These are phyloP conservation scores for Begonia fuchsioides DNA, from an alignment of 306 rosid genomes.

Conservation along the genomic window DNA sequence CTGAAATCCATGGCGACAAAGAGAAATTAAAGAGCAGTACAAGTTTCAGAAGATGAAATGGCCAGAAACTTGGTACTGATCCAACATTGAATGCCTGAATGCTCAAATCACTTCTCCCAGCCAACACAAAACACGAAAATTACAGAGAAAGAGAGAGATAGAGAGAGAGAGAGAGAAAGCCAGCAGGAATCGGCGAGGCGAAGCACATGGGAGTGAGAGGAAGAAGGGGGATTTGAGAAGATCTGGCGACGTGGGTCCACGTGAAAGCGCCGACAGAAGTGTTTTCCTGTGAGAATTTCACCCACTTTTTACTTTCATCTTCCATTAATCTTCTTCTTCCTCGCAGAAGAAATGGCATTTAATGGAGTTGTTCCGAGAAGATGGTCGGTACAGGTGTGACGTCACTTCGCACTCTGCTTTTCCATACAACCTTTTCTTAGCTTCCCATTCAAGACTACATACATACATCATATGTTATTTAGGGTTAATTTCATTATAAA, in stretches of 20 bases:
- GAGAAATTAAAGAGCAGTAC: slow-evolving; percentile 4
- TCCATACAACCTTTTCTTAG: no score
- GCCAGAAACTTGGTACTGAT: slow-evolving; percentile 2
- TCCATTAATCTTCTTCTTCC: not conserved
- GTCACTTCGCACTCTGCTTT: no score
- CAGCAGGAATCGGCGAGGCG: slow-evolving; percentile 19
- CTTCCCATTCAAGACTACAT: no score
- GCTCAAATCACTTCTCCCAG: slow-evolving; percentile 5
- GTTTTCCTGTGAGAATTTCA: slow-evolving; percentile 10
- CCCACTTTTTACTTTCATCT: slow-evolving; percentile 1
- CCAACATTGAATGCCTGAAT: slow-evolving; percentile 8
- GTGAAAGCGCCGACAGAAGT: slow-evolving; percentile 23
- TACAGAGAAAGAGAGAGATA: slow-evolving; percentile 18
- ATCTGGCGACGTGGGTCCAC: slow-evolving; percentile 49
- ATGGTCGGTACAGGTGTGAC: no score
- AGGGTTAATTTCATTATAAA: no score
- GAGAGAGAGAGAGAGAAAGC: slow-evolving; percentile 12
- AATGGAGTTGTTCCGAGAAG: no score
- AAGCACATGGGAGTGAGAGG: slow-evolving; percentile 40
- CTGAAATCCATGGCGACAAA: slow-evolving; percentile 52
- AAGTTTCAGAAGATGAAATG: slow-evolving; percentile 18
- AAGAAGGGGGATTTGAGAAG: slow-evolving; percentile 15
- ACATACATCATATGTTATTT: no score
- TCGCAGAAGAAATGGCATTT: not conserved
- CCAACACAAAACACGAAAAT: slow-evolving; percentile 5